Conservation (phyloP, 345 rosid genomes). For the Conringia planisiliqua region DNA sequence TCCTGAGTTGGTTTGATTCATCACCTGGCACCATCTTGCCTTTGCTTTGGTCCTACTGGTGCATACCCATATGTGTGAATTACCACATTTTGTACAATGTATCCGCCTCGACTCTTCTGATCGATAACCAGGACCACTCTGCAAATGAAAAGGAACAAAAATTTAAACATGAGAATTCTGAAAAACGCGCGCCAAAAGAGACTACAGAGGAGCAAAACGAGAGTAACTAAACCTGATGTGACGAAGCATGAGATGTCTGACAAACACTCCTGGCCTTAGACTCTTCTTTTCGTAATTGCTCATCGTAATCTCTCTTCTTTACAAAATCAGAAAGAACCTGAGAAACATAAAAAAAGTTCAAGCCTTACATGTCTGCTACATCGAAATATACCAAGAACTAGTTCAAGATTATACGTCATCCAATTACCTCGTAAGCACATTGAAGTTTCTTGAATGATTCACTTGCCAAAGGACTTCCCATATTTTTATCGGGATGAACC, state of each 20-base stretch:
- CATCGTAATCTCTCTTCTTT: constrained; percentile 93
- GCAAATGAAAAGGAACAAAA: constrained; percentile 13
- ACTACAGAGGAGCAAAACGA: constrained; percentile 4
- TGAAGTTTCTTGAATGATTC: constrained; percentile 99
- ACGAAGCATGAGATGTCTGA: constrained; percentile 39
- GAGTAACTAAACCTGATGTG: constrained; percentile 52
- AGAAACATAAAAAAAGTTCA: not conserved
- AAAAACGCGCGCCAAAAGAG: not conserved
- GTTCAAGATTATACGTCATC: not conserved
- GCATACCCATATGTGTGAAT: constrained; percentile 94
- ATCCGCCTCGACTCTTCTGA: constrained; percentile 94
- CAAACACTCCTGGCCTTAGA: constrained; percentile 69
- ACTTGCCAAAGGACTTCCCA: constrained; percentile 90
- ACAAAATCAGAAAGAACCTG: constrained; percentile 88
- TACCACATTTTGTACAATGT: constrained; percentile 91
- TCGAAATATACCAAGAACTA: not conserved
- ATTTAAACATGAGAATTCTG: not conserved
- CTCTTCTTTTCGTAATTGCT: constrained; percentile 82
- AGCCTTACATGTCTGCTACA: not conserved
- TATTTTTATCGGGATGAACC: constrained; percentile 99
- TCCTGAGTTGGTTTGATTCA: constrained; percentile 16
- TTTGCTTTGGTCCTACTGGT: constrained; percentile 77
- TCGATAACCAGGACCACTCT: constrained; percentile 59
- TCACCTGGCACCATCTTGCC: constrained; percentile 99
- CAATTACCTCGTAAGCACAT: constrained; percentile 86